Conservation (phyloP, 2,329 filamentous ascomycete genomes). For the Didymella segeticola region DNA sequence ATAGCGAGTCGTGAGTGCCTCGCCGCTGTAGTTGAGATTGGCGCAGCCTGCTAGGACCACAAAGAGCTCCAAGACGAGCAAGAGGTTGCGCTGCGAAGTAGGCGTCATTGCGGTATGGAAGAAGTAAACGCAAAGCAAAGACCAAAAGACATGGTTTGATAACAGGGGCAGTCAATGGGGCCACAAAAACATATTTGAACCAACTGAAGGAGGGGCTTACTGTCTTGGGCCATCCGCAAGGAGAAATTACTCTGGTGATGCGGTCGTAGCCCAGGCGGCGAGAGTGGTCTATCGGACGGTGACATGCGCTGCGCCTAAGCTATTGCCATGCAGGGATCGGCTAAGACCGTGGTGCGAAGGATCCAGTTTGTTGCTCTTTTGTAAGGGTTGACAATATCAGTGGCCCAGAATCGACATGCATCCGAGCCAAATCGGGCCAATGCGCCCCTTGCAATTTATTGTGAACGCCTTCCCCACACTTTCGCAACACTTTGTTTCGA, state of each 20-base stretch:
- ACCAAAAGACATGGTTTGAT: conserved; percentile 43
- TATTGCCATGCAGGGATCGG: conserved; percentile 43
- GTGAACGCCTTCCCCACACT: conserved; percentile 21
- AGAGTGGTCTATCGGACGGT: conserved; percentile 1
- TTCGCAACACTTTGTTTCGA: conserved; percentile 12
- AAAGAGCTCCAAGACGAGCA: conserved; percentile 18
- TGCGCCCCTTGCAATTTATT: conserved; percentile 20
- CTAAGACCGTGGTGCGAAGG: conserved; percentile 41
- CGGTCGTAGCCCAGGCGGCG: conserved; percentile 10
- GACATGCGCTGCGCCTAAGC: conserved; percentile 34
- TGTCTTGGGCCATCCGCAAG: conserved; percentile 45
- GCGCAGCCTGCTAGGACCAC: conserved; percentile 32
- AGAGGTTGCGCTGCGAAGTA: conserved; percentile 28
- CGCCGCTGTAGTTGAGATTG: conserved; percentile 38
- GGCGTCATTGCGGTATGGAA: conserved; percentile 44
- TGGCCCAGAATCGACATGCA: conserved; percentile 8
- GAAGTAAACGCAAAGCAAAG: conserved; percentile 37
- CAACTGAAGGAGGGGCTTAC: conserved; percentile 23
- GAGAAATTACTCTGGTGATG: conserved; percentile 40
- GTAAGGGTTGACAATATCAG: background rate
- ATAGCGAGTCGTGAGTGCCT: conserved; percentile 46
- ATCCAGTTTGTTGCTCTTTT: conserved; percentile 9
- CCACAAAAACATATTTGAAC: conserved; percentile 46
- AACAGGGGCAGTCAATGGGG: conserved; percentile 37
- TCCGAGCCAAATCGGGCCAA: conserved; percentile 12